Base-by-base conservation (phyloP, 768 basidiomycete genomes). In the Tricholoma sp. region DNA sequence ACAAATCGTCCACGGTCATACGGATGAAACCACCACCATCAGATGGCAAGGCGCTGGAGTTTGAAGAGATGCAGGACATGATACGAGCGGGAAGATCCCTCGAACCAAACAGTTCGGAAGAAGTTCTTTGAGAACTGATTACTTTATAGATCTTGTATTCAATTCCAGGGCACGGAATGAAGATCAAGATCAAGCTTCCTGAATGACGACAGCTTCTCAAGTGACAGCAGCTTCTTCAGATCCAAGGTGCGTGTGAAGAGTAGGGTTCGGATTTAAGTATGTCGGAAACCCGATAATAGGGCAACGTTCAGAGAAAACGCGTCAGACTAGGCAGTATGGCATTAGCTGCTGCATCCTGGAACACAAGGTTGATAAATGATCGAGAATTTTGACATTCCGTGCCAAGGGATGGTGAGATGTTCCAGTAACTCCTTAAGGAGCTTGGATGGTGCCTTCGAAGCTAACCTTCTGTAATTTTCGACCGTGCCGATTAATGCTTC, bases 1-100 rank as follows among this genome's bases (percentile, higher is more conserved):
- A 77, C 8, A 79, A 62, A 53, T 72, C 74, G 41, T 76, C 74
- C 32, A 79, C 71, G 2, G 78, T 75, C 47, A 50, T 50, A 18
- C 29, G 47, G n/a, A 50, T 50, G n/a, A 50, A 50, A 31, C 47
- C 29, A 31, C 47, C n/a, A 22, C 47, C 14, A 10, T 27, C 47
- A 31, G 29, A 29, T 11, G 47, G 10, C 27, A 29, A 18, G 47
- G n/a, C n/a, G 47, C n/a, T 50, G 47, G 27, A 9, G 16, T 31
- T 10, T 50, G 47, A 29, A 27, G 29, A 29, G 14, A 27, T 31
- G n/a, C 12, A 18, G 47, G 47, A 31, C 47, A 50, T 50, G 47
- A 18, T 31, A 18, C 16, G 16, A 50, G 47, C 18, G 47, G 45
- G 22, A 46, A 46, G 24, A 46, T 24, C 21, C 7, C 39, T 46